Percentiles rank a stretch among this genome's conserved stretches.
phyloP scores from a whole-genome alignment of 2,329 filamentous ascomycete species.

The Colletotrichum truncatum region DNA sequence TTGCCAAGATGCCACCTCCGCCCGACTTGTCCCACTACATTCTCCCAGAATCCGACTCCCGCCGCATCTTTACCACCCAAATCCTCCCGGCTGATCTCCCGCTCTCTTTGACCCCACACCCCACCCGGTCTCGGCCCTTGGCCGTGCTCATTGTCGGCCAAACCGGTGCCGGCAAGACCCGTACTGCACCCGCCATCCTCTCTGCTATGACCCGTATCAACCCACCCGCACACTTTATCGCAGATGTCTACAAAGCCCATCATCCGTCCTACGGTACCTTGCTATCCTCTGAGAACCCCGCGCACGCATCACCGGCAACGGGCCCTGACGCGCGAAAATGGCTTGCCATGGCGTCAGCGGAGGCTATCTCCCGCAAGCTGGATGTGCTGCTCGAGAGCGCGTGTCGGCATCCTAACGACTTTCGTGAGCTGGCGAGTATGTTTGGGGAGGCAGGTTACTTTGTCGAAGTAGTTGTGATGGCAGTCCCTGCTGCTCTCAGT shows the following conservation, averaged over 20 bases:
- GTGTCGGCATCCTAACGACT: conserved; percentile 53
- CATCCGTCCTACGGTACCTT: conserved; percentile 51
- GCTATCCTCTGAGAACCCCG: conserved; percentile 37
- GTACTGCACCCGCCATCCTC: conserved; percentile 49
- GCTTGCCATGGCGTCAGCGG: conserved; percentile 49
- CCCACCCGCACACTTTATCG: conserved; percentile 51
- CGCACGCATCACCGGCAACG: conserved; percentile 49
- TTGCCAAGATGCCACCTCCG: conserved; percentile 32
- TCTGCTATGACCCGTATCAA: conserved; percentile 37
- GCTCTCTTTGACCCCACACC: conserved; percentile 18
- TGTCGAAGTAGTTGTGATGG: conserved; percentile 51
- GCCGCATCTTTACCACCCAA: conserved; percentile 40
- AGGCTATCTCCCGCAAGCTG: conserved; percentile 40
- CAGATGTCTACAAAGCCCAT: conserved; percentile 59
- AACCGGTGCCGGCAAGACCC: conserved; percentile 59
- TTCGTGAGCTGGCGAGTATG: conserved; percentile 43
- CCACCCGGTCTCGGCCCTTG: conserved; percentile 38
- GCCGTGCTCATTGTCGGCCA: conserved; percentile 56
- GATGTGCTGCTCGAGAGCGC: conserved; percentile 56
- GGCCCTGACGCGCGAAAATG: conserved; percentile 52
- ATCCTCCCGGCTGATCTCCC: conserved; percentile 46
- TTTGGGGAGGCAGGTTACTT: conserved; percentile 46
- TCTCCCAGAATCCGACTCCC: conserved; percentile 40
- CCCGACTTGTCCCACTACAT: conserved; percentile 41
- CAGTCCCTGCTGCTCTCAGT: conserved; percentile 51